Conservation (phyloP, 139 green algal species). For the Chlamydomonas asymmetrica region DNA sequence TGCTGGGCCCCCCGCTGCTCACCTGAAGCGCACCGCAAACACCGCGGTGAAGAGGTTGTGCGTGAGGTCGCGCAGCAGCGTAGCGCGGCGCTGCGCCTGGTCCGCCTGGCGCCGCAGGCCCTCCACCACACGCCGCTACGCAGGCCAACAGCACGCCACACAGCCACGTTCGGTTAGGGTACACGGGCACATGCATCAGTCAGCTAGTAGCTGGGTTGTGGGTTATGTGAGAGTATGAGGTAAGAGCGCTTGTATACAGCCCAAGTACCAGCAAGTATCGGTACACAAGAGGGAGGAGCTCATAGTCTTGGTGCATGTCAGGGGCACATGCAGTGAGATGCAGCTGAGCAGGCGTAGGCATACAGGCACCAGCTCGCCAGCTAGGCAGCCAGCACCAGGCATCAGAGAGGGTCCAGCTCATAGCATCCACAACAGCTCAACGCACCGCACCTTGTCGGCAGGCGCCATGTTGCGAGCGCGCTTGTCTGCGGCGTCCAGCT, state of each 20-base stretch:
- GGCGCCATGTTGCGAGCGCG: conserved; percentile 35
- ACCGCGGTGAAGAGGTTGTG: conserved; percentile 61
- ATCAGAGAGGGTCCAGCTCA: background rate
- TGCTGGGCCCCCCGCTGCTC: too few species aligned
- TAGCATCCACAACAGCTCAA: background rate
- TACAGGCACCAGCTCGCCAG: background rate
- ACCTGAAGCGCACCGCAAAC: conserved; percentile 61
- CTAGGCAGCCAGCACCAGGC: background rate
- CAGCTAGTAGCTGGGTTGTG: background rate
- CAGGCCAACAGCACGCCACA: background rate
- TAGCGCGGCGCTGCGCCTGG: conserved; percentile 37
- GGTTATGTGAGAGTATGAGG: background rate
- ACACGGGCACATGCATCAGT: background rate
- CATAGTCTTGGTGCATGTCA: background rate
- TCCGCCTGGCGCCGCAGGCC: conserved; percentile 53
- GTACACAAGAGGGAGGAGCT: too few species aligned
- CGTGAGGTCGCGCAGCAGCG: conserved; percentile 55
- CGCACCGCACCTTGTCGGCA: conserved; percentile 16
- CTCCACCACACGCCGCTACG: conserved; percentile 14
- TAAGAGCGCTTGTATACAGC: background rate
- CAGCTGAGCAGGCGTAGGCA: background rate
- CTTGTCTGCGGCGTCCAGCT: conserved; percentile 65
- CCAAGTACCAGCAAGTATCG: too few species aligned
- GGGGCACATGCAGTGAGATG: background rate
- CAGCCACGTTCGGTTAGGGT: background rate